Conservation (phyloP, 192 early-diverging fungal genomes). For the Podochytrium sp. region DNA sequence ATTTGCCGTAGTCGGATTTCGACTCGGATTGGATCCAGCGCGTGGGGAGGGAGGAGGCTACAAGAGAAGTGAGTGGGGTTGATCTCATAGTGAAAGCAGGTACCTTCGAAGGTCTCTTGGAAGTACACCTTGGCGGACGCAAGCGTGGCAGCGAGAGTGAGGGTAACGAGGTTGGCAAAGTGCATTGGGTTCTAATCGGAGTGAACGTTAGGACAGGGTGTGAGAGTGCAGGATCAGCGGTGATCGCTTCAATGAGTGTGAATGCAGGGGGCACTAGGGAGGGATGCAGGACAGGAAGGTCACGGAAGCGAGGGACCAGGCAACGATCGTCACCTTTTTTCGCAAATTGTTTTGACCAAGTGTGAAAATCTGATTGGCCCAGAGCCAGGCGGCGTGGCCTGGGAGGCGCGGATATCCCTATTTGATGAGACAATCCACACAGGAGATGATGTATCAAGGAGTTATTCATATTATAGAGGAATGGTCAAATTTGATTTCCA, state of each 20-base stretch:
- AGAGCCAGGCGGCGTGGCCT: too few relatives aligned
- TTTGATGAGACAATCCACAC: too few relatives aligned
- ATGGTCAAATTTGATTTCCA: too few relatives aligned
- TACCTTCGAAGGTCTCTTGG: slow-evolving; percentile 82
- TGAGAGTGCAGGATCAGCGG: too few relatives aligned
- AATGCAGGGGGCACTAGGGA: not conserved
- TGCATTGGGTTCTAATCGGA: not conserved
- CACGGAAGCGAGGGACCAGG: not conserved
- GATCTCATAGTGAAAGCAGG: slow-evolving; percentile 28
- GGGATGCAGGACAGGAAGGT: not conserved
- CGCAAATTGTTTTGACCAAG: not conserved
- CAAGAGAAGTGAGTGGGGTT: not conserved
- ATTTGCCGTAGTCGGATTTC: slow-evolving; percentile 73
- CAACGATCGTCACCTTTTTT: not conserved
- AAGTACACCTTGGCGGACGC: slow-evolving; percentile 74
- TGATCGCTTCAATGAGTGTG: not conserved
- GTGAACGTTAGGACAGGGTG: too few relatives aligned
- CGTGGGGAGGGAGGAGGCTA: slow-evolving; percentile 32
- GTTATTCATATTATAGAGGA: too few relatives aligned
- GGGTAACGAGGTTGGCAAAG: not conserved
- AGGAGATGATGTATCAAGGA: too few relatives aligned
- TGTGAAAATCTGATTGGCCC: not conserved
- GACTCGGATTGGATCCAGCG: slow-evolving; percentile 74
- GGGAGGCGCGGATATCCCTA: too few relatives aligned
- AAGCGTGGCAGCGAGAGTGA: not conserved